These are phyloP conservation scores for Eucalyptus regnans DNA, from an alignment of 345 rosid species.

Conservation along the genomic window DNA sequence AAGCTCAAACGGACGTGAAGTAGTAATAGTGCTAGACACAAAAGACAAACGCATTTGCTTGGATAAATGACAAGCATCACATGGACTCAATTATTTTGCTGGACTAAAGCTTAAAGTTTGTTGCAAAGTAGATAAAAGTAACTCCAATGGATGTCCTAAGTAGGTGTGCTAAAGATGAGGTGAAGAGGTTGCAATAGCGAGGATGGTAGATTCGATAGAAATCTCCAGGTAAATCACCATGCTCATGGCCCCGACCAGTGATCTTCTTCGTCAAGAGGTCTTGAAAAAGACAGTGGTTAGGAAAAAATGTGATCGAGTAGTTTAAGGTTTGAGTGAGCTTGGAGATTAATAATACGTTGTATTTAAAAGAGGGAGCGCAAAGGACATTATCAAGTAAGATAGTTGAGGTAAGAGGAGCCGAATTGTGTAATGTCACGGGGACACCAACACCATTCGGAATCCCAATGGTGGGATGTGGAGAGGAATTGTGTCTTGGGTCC, in stretches of 20 bases:
- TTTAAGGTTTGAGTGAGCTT: neutral
- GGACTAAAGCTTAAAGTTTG: neutral
- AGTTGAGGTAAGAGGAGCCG: neutral
- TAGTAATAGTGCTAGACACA: neutral
- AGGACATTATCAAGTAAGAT: neutral
- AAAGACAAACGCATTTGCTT: neutral
- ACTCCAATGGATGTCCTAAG: neutral
- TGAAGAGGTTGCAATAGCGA: neutral
- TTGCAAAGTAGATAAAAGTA: neutral
- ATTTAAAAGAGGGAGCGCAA: neutral
- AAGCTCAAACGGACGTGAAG: neutral
- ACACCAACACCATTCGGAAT: neutral
- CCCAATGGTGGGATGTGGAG: neutral
- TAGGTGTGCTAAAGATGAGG: neutral
- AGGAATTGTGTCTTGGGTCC: neutral
- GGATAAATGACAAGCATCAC: neutral
- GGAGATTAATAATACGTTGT: neutral
- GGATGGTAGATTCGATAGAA: fast-evolving
- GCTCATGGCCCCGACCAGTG: neutral
- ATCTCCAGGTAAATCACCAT: neutral
- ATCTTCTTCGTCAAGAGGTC: neutral
- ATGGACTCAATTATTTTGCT: neutral
- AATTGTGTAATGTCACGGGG: neutral
- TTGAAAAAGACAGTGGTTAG: neutral
- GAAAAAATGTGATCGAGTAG: neutral